phyloP scores from a whole-genome alignment of 108 stramenopile species.

The Pelagomonas calceolata region DNA sequence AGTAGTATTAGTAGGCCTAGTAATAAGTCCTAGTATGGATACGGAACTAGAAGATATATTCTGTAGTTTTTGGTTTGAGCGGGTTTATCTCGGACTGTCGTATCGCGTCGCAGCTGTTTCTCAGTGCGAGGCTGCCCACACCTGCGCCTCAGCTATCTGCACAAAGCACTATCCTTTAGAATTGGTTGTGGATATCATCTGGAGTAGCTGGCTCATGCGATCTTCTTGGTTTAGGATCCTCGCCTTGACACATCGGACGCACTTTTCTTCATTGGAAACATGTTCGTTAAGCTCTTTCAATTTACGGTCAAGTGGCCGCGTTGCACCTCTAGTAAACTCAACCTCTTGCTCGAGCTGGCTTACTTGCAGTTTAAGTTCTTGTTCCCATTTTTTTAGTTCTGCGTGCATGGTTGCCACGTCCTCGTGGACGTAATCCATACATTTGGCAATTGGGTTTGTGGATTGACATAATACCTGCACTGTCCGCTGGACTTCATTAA shows the following conservation, averaged over 20 bases:
- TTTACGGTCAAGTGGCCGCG: slow-evolving; percentile 33
- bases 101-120: too few relatives aligned
- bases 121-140: too few relatives aligned
- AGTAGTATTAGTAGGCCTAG: too few relatives aligned
- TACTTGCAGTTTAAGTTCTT: slow-evolving; percentile 18
- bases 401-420: slow-evolving; percentile 43
- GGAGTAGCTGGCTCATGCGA: slow-evolving; percentile 10
- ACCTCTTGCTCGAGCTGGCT: slow-evolving; percentile 22
- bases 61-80: too few relatives aligned
- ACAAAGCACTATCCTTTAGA: background rate
- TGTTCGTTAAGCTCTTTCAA: slow-evolving; percentile 44
- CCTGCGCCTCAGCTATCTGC: too few relatives aligned
- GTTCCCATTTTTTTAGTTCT: slow-evolving; percentile 45
- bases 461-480: slow-evolving; percentile 53
- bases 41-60: too few relatives aligned
- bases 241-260: slow-evolving; percentile 8
- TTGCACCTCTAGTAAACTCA: slow-evolving; percentile 16
- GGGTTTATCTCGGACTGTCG: too few relatives aligned
- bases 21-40: too few relatives aligned
- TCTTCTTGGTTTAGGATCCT: slow-evolving; percentile 3
- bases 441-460: slow-evolving; percentile 53
- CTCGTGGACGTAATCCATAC: slow-evolving; percentile 51
- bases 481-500: slow-evolving; percentile 37
- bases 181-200: background rate
- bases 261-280: slow-evolving; percentile 5